These are phyloP conservation scores for Maudiozyma bulderi DNA, from an alignment of 805 yeast genomes.

Conservation along the genomic window DNA sequence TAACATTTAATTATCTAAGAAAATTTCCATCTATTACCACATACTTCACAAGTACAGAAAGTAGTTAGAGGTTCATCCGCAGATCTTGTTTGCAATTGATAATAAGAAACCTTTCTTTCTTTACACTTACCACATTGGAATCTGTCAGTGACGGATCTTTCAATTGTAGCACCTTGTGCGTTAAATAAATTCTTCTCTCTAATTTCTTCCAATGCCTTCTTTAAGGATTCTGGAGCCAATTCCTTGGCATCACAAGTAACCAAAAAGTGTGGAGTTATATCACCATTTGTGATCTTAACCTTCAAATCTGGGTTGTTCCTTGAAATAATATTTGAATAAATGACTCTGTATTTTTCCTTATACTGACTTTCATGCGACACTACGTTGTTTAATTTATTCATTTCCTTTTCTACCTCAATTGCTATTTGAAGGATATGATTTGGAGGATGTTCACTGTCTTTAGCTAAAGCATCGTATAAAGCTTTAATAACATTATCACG, in stretches of 20 bases:
- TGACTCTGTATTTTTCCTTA: slow-evolving; percentile 74
- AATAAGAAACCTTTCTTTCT: slow-evolving; percentile 91
- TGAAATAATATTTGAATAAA: slow-evolving; percentile 79
- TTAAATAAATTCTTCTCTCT: slow-evolving; percentile 85
- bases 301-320: slow-evolving; percentile 84
- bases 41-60: slow-evolving; percentile 93
- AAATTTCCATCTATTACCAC: slow-evolving; percentile 98
- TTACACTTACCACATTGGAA: slow-evolving; percentile 97
- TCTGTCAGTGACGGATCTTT: slow-evolving; percentile 91
- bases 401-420: slow-evolving; percentile 63
- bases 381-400: slow-evolving; percentile 50
- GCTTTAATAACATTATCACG: slow-evolving; percentile 81
- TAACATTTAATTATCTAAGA: slow-evolving; percentile 34
- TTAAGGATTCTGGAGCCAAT: slow-evolving; percentile 86
- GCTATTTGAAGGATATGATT: slow-evolving; percentile 52
- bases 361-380: slow-evolving; percentile 45
- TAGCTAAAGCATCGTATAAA: slow-evolving; percentile 79
- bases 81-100: slow-evolving; percentile 95
- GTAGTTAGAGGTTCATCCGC: slow-evolving; percentile 99
- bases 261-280: slow-evolving; percentile 53
- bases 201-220: slow-evolving; percentile 73
- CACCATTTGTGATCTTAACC: slow-evolving; percentile 54
- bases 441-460: slow-evolving; percentile 61
- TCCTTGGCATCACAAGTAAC: slow-evolving; percentile 85
- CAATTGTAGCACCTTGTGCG: slow-evolving; percentile 95